Evolutionary conservation across 495 filamentous ascomycete species (phyloP), one percentile per base, ranked within the genome.

Genomic region (Melanomma pulvis-pyrius): DNA sequence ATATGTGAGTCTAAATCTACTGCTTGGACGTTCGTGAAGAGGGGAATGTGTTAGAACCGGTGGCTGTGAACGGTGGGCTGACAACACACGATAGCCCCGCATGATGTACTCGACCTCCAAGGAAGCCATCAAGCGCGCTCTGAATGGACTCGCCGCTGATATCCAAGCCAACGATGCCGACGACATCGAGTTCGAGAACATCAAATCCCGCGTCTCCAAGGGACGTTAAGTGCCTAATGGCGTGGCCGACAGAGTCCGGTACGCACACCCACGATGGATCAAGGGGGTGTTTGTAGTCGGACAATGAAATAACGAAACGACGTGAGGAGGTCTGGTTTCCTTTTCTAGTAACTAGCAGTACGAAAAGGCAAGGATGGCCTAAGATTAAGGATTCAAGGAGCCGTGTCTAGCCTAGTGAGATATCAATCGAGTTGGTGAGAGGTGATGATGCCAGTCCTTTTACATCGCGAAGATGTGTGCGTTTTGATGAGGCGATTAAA

Each of bases 41-140:
- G 17, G 36, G 29, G 11, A 21, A 44, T 15, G 28, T 32, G 52
- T 22, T 29, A 32, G 34, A 2, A 3, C 25, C 5, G 25, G 52
- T 5, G 32, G 36, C 39, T 19, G 4, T 36, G 32, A 34, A 17
- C 12, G 17, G 48, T 30, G 11, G 15, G 13, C 39, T 48, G 54
- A 69, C 72, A 50, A 25, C n/a, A 5, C 9, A 34, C 25, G 41
- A 24, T 68, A 93, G 90, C 81, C 87, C 75, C 91, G 92, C 80
- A 98, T 97, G 96, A 85, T 96, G 71, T 98, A 97, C 87, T 91
- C 93, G 74, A 91, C 92, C 57, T 98, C 93, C 74, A 96, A 96
- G 78, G 92, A 96, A 72, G 86, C 86, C 62, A 83, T 98, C 70
- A 97, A 96, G 83, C 89, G 88, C 75, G 81, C 94, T 28, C 86